phyloP scores from a whole-genome alignment of 139 green algal species.

The Diplosphaera chodatii region DNA sequence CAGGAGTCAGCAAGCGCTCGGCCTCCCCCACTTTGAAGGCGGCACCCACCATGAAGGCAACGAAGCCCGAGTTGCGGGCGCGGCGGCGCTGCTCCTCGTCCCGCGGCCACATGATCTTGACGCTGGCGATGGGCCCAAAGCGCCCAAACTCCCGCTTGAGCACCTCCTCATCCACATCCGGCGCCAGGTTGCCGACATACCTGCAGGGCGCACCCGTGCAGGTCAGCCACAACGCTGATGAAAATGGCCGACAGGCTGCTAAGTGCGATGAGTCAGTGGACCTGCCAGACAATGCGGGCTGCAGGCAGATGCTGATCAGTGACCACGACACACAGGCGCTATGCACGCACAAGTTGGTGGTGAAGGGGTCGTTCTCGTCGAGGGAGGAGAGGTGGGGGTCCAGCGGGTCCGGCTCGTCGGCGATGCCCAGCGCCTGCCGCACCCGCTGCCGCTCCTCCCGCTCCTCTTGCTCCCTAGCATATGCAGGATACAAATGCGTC shows the following conservation, averaged over 20 bases:
- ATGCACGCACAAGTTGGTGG: constrained; percentile 80
- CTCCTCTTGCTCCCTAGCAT: constrained; percentile 76
- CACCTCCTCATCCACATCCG: constrained; percentile 71
- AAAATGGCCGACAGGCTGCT: no score
- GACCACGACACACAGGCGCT: no score
- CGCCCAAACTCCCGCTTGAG: constrained; percentile 82
- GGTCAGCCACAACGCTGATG: no score
- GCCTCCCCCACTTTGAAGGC: no score
- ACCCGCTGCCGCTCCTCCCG: constrained; percentile 46
- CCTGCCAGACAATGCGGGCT: no score
- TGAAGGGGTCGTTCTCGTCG: constrained; percentile 68
- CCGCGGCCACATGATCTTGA: constrained; percentile 98
- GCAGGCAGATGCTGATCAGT: no score
- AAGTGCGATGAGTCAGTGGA: no score
- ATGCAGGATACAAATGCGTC: not conserved
- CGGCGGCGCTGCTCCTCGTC: constrained; percentile 84
- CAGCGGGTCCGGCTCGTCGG: not conserved
- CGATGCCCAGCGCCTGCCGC: constrained; percentile 7
- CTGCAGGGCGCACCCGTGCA: no score
- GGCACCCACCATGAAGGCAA: constrained; percentile 98
- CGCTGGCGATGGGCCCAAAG: constrained; percentile 83
- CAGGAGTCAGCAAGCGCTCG: no score
- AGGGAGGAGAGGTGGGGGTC: constrained; percentile 21
- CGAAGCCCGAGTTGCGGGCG: constrained; percentile 89
- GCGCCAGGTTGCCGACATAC: constrained; percentile 84